Evolutionary conservation across 2,329 filamentous ascomycete species (phyloP).

Genomic region (Daldinia eschscholtzii): DNA sequence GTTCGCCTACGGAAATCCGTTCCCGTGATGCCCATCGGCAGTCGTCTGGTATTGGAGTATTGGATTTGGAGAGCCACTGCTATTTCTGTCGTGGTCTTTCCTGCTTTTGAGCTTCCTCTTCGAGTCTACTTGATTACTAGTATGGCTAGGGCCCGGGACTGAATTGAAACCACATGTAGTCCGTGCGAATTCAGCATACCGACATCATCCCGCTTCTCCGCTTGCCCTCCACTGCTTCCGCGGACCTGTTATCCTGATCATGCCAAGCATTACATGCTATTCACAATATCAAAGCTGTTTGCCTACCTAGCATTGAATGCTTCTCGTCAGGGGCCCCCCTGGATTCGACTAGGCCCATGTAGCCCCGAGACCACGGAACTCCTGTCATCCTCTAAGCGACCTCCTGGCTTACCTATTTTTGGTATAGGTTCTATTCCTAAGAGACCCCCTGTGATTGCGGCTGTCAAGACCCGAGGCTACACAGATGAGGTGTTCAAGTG

Average conservation of each 20-base stretch:
- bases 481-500: conserved; percentile 5
- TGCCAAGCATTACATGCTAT: conserved; percentile 32
- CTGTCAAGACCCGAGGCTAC: conserved; percentile 12
- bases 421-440: not conserved
- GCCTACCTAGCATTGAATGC: not conserved
- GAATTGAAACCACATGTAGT: conserved; percentile 19
- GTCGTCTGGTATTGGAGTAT: conserved; percentile 36
- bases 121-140: conserved; percentile 46
- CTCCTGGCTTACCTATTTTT: not conserved
- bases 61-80: conserved; percentile 37
- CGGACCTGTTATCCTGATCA: conserved; percentile 24
- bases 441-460: not conserved
- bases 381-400: conserved; percentile 16
- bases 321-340: conserved; percentile 5
- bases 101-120: conserved; percentile 44
- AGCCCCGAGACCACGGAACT: conserved; percentile 36
- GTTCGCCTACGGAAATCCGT: conserved; percentile 35
- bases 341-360: conserved; percentile 17
- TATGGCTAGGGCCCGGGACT: conserved; percentile 26
- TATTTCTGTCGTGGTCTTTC: conserved; percentile 34
- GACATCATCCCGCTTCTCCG: conserved; percentile 39
- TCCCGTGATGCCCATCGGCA: conserved; percentile 44
- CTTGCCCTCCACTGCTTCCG: conserved; percentile 32
- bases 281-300: conserved; percentile 5
- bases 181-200: conserved; percentile 31